These are phyloP conservation scores for Aaosphaeria arxii DNA, from an alignment of 2,329 filamentous ascomycete species.

Conservation along the genomic window DNA sequence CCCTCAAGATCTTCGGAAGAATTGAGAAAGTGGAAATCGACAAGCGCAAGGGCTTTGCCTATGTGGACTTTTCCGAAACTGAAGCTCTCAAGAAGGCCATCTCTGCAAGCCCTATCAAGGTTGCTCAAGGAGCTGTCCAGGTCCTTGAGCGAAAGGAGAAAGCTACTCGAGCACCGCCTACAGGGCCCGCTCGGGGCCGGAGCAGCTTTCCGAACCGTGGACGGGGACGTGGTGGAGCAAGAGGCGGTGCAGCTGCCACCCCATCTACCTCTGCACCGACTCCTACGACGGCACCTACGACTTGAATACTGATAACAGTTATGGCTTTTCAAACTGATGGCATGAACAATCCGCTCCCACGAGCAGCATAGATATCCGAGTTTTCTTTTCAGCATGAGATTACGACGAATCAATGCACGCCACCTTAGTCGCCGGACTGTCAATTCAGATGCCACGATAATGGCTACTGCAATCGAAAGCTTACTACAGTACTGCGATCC, in stretches of 20 bases:
- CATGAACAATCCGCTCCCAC: neutral
- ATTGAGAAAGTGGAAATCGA: conserved; percentile 86
- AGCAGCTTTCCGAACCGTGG: conserved; percentile 27
- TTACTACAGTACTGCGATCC: too few species aligned
- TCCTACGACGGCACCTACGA: conserved; percentile 7
- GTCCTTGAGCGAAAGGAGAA: conserved; percentile 76
- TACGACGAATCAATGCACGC: neutral
- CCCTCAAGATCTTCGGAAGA: conserved; percentile 70
- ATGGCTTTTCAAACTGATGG: neutral
- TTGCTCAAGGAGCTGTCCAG: conserved; percentile 83
- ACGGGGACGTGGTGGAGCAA: conserved; percentile 31
- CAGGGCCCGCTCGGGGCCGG: conserved; percentile 19
- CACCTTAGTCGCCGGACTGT: neutral
- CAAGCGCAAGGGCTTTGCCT: conserved; percentile 90
- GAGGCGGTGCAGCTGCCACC: conserved; percentile 20
- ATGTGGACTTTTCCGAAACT: conserved; percentile 79
- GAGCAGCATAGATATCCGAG: neutral
- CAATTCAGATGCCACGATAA: neutral
- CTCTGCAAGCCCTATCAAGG: conserved; percentile 73
- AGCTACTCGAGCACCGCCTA: conserved; percentile 18
- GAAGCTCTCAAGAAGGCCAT: conserved; percentile 75
- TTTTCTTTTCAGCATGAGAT: neutral
- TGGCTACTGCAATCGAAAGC: too few species aligned
- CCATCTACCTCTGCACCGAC: conserved; percentile 6
- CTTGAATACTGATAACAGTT: neutral